Conservation (phyloP, 169 alveolate genomes). For the Plasmodium gallinaceum region DNA sequence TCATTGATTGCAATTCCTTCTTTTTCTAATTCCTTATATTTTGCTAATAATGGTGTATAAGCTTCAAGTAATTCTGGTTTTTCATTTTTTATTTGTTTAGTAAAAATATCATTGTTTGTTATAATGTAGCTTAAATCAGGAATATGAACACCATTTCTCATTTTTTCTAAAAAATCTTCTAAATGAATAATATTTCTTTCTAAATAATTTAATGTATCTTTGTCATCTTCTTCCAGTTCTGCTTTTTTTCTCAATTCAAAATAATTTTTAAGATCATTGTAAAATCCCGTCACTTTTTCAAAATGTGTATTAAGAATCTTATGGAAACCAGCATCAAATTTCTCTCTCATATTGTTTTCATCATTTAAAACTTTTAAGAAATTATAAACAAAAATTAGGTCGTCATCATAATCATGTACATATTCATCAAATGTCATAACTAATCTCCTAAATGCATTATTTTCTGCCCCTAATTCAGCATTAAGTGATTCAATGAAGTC, state of each 20-base stretch:
- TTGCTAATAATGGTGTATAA: neutral
- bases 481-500: slow-evolving; percentile 9
- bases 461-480: slow-evolving; percentile 20
- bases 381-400: slow-evolving; percentile 5
- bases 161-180: neutral
- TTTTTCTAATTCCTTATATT: neutral
- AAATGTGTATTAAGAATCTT: neutral
- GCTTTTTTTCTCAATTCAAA: neutral
- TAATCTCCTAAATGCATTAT: slow-evolving; percentile 16
- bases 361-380: neutral
- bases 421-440: neutral
- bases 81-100: slow-evolving; percentile 21
- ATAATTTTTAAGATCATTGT: slow-evolving; percentile 1
- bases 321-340: neutral
- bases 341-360: slow-evolving; percentile 17
- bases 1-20: slow-evolving; percentile 2
- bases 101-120: slow-evolving; percentile 15
- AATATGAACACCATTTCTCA: neutral
- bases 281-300: neutral
- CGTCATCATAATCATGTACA: slow-evolving; percentile 2
- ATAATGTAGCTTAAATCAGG: slow-evolving; percentile 29
- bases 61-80: neutral
- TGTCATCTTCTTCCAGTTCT: neutral
- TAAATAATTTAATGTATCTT: neutral
- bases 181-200: slow-evolving; percentile 41